Conservation (phyloP, 352 stramenopile species). For the Pythium phragmiticola region DNA sequence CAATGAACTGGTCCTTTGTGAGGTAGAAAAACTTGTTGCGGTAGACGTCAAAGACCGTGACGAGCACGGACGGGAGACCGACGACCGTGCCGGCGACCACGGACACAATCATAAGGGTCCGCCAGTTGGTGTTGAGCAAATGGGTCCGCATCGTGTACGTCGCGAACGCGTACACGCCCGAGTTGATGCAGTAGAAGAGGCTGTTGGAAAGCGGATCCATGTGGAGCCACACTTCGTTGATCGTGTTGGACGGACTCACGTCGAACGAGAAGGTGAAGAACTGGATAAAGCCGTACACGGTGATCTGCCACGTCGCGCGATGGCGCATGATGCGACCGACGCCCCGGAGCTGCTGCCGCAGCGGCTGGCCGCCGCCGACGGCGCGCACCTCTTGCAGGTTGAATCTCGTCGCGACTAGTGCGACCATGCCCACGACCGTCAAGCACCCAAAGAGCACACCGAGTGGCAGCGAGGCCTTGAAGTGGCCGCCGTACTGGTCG, state of each 20-base stretch:
- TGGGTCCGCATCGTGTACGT: slow-evolving; percentile 56
- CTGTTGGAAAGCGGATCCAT: slow-evolving; percentile 65
- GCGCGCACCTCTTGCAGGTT: slow-evolving; percentile 41
- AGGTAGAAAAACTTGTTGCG: slow-evolving; percentile 70
- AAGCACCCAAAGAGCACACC: slow-evolving; percentile 41
- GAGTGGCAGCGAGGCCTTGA: slow-evolving; percentile 46
- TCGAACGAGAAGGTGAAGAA: slow-evolving; percentile 65
- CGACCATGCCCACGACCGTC: slow-evolving; percentile 29
- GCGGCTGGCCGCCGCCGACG: slow-evolving; percentile 11
- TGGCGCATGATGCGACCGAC: slow-evolving; percentile 64
- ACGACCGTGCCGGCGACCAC: slow-evolving; percentile 42
- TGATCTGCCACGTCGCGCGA: slow-evolving; percentile 71
- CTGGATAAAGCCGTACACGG: slow-evolving; percentile 65
- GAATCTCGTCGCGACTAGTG: slow-evolving; percentile 40
- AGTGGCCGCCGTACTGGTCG: slow-evolving; percentile 47
- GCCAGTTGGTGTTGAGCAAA: slow-evolving; percentile 64
- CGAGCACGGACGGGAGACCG: slow-evolving; percentile 36
- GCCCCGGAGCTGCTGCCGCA: slow-evolving; percentile 36
- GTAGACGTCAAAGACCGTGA: slow-evolving; percentile 60
- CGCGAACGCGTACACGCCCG: slow-evolving; percentile 48
- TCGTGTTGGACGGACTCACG: slow-evolving; percentile 47
- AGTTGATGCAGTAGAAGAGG: slow-evolving; percentile 56
- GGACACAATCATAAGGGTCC: slow-evolving; percentile 46
- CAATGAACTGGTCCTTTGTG: slow-evolving; percentile 42
- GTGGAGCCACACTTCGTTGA: slow-evolving; percentile 58